phyloP scores from a whole-genome alignment of 1,139 yeast species.

The Saccharomyces hybrid region DNA sequence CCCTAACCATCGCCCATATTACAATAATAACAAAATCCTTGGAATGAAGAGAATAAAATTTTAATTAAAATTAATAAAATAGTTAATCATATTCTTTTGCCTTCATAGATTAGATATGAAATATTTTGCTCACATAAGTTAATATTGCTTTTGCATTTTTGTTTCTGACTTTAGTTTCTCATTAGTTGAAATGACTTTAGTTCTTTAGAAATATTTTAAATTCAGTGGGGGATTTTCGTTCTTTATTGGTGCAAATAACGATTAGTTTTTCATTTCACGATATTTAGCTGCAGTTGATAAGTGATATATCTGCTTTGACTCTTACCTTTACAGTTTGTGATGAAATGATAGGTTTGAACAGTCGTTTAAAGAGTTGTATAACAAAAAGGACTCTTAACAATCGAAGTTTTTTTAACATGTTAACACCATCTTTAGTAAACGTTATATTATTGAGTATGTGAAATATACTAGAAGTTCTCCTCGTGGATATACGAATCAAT shows the following conservation, averaged over 20 bases:
- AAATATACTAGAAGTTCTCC: background rate
- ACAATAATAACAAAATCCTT: background rate
- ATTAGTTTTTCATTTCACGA: background rate
- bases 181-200: background rate
- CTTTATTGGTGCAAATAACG: background rate
- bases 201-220: background rate
- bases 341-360: background rate
- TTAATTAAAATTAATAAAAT: background rate
- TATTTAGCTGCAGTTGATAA: background rate
- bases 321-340: background rate
- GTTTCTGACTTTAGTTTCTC: background rate
- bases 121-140: background rate
- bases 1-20: background rate
- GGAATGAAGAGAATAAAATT: background rate
- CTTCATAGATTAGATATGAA: background rate
- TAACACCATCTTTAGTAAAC: background rate
- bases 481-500: background rate
- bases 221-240: background rate
- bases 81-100: background rate
- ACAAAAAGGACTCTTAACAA: too few relatives aligned
- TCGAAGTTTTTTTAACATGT: too few relatives aligned
- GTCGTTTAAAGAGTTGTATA: background rate
- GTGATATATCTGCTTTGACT: background rate
- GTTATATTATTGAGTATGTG: background rate
- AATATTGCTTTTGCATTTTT: background rate